Evolutionary conservation across 305 asterid genomes (phyloP), one percentile per base, ranked within the genome.

Genomic region (Striga hermonthica): DNA sequence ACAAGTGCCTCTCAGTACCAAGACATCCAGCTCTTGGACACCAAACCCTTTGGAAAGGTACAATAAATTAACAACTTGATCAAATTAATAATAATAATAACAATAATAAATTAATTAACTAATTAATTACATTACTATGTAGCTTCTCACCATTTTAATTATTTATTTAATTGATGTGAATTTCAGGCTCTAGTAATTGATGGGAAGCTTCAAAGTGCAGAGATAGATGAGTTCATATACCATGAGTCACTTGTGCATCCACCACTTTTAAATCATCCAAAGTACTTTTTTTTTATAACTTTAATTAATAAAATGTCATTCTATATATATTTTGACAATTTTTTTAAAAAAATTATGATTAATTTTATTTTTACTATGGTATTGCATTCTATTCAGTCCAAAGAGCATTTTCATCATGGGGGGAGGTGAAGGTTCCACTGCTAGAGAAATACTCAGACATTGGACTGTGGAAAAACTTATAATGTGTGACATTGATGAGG

Each of bases 381-480:
- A n/a, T 22, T 22, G 31, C 31, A 22, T 22, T 22, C 59, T 73
- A n/a, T n/a, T 52, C 81, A 91, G 98, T 71, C 95, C 98, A 59
- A 91, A 77, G 76, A 82, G 77, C 13, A 74, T 89, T 9, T 91
- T 91, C 80, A 91, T 91, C 3, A 91, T 91, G 96, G 98, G 98
- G n/a, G 98, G 98, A 68, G 98, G 98, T 76, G 98, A 91, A 79
- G 96, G 98, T 10, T 91, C 98, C 31, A 87, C 98, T 64, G 95
- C 98, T 40, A 89, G 98, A 79, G 98, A 91, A 76, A 75, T 87
- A 67, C 84, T 91, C 35, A 85, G 98, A 69, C 96, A 91, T 83
- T 79, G 68, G 59, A 65, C 90, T 0, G 86, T 87, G 45, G 89
- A 86, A 43, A 91, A 89, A 71, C 90, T 91, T 74, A 81, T 86